Percentiles rank a stretch among this genome's conserved stretches.
Conservation (phyloP, 257 asterid species). For the Ehretia macrophylla region DNA sequence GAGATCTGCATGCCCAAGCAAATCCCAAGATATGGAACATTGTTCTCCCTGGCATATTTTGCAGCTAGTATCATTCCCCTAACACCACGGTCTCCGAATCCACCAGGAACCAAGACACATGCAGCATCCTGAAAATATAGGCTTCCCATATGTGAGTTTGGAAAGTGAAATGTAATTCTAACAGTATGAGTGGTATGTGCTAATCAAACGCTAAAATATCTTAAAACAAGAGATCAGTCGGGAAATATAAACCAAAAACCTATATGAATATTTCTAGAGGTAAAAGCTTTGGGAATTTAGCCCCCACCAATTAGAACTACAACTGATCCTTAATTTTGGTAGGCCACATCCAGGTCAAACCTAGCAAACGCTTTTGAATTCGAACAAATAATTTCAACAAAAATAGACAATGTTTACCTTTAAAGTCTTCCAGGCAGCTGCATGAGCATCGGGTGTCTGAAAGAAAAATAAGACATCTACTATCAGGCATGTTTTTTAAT, state of each 20-base stretch:
- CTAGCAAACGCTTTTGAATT: too few relatives aligned
- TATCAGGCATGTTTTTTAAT: constrained; percentile 15
- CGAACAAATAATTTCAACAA: neutral
- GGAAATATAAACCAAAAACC: too few relatives aligned
- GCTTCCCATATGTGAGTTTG: constrained; percentile 1
- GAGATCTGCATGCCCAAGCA: constrained; percentile 99
- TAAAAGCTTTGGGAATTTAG: too few relatives aligned
- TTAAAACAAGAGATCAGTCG: too few relatives aligned
- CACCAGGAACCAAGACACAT: constrained; percentile 97
- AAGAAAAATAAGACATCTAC: constrained; percentile 15
- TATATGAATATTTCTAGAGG: too few relatives aligned
- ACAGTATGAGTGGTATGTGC: neutral
- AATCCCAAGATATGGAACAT: constrained; percentile 86
- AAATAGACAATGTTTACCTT: constrained; percentile 36
- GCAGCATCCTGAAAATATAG: constrained; percentile 60
- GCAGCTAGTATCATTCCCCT: constrained; percentile 98
- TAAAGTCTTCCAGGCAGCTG: constrained; percentile 75
- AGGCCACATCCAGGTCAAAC: too few relatives aligned
- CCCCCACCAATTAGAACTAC: too few relatives aligned
- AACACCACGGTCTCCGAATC: constrained; percentile 98
- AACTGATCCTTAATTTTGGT: too few relatives aligned
- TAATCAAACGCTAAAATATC: too few relatives aligned
- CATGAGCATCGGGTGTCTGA: constrained; percentile 90
- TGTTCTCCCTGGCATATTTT: constrained; percentile 84
- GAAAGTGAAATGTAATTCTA: neutral